Evolutionary conservation across 768 basidiomycete genomes (phyloP).

Genomic region (Mrakia blollopis): DNA sequence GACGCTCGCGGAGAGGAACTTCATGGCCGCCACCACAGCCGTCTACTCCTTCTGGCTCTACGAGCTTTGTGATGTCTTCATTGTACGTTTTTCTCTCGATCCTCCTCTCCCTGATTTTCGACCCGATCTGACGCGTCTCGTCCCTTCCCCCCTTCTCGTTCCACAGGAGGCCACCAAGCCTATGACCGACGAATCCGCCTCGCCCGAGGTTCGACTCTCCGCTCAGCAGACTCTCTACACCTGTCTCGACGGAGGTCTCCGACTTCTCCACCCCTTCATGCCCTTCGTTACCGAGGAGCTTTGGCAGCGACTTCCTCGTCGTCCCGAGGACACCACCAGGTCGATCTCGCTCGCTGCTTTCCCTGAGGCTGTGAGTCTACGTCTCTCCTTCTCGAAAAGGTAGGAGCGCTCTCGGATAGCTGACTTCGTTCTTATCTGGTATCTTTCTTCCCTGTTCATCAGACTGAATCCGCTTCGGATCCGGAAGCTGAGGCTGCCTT

Average conservation of each 20-base stretch:
- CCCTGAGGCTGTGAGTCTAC: constrained; percentile 64
- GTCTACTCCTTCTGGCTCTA: constrained; percentile 96
- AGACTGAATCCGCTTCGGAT: constrained; percentile 38
- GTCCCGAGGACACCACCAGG: constrained; percentile 71
- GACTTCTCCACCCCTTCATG: constrained; percentile 95
- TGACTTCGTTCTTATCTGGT: neutral
- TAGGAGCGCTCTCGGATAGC: neutral
- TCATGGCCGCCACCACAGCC: constrained; percentile 81
- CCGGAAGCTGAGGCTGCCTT: constrained; percentile 75
- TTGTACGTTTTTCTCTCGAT: constrained; percentile 51
- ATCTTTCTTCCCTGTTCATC: neutral
- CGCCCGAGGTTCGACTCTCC: constrained; percentile 59
- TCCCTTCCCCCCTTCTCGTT: constrained; percentile 11
- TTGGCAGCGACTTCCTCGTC: constrained; percentile 90
- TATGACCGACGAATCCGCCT: constrained; percentile 76
- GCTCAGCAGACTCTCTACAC: constrained; percentile 95
- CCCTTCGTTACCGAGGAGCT: constrained; percentile 97
- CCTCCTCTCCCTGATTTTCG: neutral
- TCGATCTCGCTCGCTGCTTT: constrained; percentile 87
- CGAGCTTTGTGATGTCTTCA: constrained; percentile 98
- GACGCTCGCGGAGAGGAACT: constrained; percentile 72
- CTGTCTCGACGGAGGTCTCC: constrained; percentile 83
- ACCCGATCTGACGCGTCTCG: neutral
- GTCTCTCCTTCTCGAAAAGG: too few relatives aligned
- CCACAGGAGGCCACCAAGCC: constrained; percentile 95